phyloP scores from a whole-genome alignment of 495 filamentous ascomycete genomes.

The Aspergillus biplanus region DNA sequence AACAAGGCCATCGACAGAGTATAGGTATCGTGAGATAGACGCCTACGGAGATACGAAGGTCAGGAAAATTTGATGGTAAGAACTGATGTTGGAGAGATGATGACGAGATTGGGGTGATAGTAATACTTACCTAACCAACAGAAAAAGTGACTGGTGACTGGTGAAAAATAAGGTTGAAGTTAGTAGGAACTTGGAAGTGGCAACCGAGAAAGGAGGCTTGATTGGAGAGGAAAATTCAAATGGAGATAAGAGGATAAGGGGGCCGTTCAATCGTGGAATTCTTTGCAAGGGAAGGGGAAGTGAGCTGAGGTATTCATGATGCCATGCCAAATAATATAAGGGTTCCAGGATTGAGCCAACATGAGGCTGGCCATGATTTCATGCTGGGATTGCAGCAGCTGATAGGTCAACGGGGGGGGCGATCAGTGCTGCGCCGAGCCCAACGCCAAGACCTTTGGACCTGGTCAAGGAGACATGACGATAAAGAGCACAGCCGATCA shows the following conservation, averaged over 20 bases:
- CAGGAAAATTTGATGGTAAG: conserved; percentile 1
- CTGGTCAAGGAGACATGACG: too few relatives aligned
- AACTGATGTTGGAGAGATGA: background rate
- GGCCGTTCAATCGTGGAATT: background rate
- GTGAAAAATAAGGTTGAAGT: conserved; percentile 11
- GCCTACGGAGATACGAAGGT: conserved; percentile 1
- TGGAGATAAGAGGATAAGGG: background rate
- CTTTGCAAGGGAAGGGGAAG: background rate
- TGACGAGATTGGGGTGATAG: too few relatives aligned
- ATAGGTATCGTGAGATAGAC: background rate
- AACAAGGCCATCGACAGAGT: conserved; percentile 51
- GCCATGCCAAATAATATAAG: background rate
- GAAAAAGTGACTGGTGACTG: too few relatives aligned
- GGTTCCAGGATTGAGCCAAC: background rate
- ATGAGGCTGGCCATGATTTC: conserved; percentile 14
- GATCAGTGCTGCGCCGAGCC: background rate
- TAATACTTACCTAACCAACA: too few relatives aligned
- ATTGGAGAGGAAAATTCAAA: background rate
- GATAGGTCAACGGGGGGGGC: conserved; percentile 14
- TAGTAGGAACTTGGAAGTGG: conserved; percentile 12
- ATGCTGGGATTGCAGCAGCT: conserved; percentile 12
- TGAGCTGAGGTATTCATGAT: background rate
- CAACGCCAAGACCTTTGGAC: background rate
- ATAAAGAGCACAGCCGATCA: background rate
- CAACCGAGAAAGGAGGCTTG: background rate